Base-by-base conservation (phyloP, 768 basidiomycete species). In the Phylloporus sp. region DNA sequence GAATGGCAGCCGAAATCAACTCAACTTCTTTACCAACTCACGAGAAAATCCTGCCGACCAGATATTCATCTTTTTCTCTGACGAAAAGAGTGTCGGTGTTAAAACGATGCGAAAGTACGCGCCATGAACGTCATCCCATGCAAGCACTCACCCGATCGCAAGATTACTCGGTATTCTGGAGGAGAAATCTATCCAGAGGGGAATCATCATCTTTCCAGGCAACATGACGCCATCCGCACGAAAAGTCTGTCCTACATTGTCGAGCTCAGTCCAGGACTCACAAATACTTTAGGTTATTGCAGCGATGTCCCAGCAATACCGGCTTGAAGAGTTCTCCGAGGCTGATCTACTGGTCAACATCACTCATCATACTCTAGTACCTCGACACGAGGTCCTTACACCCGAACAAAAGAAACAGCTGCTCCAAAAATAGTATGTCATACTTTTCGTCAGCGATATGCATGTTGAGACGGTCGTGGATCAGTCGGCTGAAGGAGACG, bases 291-390 rank as follows among this genome's bases (percentile, higher is more conserved):
- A 98, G 95, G 90, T 96, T 47, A 91, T 99, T 54, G 81, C 83
- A 35, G 91, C 88, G 15, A 91, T 98, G 87, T 78, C 87, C 26
- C 70, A 77, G 6, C 81, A 89, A 58, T 97, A 87, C 70, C 79
- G 81, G 42, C 77, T 99, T 28, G 96, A 98, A 64, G 94, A 96
- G 57, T 99, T 98, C 66, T 88, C 93, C 17, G 96, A 98, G 69
- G 81, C 93, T 10, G 95, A 97, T 66, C 73, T 99, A 15, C 78
- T 98, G 6, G 96, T 99, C 54, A 99, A 99, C 69, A 98, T 99
- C 61, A 92, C 90, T 6, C 86, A 92, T 59, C 96, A 99, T 62
- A 88, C 88, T 18, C 78, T 99, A 29, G 96, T 99, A 2, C 96
- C 96, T 37, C 81, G 78, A 50, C 96, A 99, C 64, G 85, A 94